Evolutionary conservation across 1,139 yeast genomes (phyloP).

Genomic region (Candida anutae): DNA sequence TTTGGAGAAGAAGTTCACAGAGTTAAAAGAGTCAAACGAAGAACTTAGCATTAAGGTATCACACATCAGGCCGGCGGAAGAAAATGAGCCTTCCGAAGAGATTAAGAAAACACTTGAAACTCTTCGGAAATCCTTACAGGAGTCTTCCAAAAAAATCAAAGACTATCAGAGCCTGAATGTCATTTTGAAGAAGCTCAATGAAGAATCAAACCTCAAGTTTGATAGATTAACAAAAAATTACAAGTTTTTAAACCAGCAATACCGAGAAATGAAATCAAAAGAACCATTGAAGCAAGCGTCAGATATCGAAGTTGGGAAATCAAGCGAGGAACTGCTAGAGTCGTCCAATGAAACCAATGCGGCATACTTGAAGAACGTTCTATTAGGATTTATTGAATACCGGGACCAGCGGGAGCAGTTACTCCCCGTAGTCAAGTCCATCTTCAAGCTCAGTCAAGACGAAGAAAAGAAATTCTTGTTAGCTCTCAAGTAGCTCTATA

Average conservation of each 20-base stretch:
- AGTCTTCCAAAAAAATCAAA: constrained; percentile 41
- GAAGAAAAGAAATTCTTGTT: constrained; percentile 67
- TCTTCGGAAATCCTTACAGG: constrained; percentile 45
- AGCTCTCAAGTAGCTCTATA: constrained; percentile 43
- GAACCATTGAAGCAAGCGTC: constrained; percentile 2
- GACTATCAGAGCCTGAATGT: constrained; percentile 53
- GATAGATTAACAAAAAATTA: constrained; percentile 63
- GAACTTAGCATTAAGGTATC: constrained; percentile 6
- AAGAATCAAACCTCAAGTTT: constrained; percentile 58
- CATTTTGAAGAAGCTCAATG: constrained; percentile 55
- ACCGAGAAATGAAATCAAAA: constrained; percentile 23
- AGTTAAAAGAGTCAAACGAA: constrained; percentile 11
- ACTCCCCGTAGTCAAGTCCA: constrained; percentile 74
- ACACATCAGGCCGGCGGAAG: too few species aligned
- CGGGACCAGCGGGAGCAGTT: constrained; percentile 82
- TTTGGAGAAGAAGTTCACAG: constrained; percentile 37
- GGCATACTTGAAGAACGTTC: constrained; percentile 79
- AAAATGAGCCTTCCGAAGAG: constrained; percentile 16
- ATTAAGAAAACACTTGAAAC: constrained; percentile 31
- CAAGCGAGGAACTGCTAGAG: constrained; percentile 4
- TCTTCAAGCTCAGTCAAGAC: constrained; percentile 56
- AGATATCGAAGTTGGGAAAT: constrained; percentile 1
- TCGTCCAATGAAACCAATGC: constrained; percentile 26
- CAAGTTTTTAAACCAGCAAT: constrained; percentile 52
- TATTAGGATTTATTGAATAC: constrained; percentile 83